Base-by-base conservation (phyloP, 225 moss, liverwort and hornwort genomes). In the Polytrichum formosum region DNA sequence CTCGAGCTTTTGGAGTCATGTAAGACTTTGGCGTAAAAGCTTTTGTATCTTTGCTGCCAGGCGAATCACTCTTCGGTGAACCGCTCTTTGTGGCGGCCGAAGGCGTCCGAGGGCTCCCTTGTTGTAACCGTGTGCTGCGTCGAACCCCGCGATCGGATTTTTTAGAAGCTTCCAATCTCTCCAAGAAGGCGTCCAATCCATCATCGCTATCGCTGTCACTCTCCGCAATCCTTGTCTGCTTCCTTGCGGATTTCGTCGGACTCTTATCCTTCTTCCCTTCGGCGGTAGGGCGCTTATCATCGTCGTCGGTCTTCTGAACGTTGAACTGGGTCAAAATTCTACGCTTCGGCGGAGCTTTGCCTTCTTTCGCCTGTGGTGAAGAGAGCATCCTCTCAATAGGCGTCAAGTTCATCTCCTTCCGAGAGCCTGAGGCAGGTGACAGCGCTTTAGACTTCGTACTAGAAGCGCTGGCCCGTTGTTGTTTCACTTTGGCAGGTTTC, bases 101-200 rank as follows among this genome's bases (percentile, higher is more conserved):
- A 46, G 46, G 46, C 16, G 46, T 46, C 13, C 46, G 46, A 46
- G 46, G 46, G 16, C 46, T 46, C 46, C 46, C 46, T 46, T 46
- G 68, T 16, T 46, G 68, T 53, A 68, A 5, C 26, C 68, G 54
- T 56, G 68, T 26, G 28, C 68, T 68, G 55, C 68, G 68, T 20
- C 68, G 37, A 54, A 55, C 19, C 18, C 26, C 17, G 6, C 20
- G 27, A 27, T 68, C 28, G 7, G 68, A 17, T 19, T 56, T n/a
- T 17, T 55, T 68, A 16, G 55, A 21, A 21, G 18, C 55, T 56
- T 68, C 55, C 55, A 68, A 4, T 68, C 28, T 55, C 27, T 54
- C 54, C 16, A 46, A 16, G 26, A 68, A 55, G n/a, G 17, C 18
- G 16, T 68, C 54, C 54, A 68, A 28, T 5, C 55, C 68, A 56